phyloP scores from a whole-genome alignment of 2,329 filamentous ascomycete species.

The Ophiosphaerella narmari region DNA sequence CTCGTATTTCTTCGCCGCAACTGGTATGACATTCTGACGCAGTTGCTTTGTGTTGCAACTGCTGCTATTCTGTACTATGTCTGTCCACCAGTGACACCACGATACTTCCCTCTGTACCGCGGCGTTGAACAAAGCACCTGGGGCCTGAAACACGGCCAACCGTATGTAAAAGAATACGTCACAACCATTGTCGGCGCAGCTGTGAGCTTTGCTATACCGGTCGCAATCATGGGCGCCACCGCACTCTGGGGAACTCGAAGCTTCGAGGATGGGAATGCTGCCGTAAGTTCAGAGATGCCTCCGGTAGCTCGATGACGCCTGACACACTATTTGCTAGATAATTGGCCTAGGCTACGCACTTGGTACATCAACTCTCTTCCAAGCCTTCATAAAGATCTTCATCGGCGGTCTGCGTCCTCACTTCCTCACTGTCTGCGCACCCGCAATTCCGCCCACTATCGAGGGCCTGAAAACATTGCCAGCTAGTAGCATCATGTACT shows the following conservation, averaged over 20 bases:
- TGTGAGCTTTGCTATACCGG: slow-evolving; percentile 65
- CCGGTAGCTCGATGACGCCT: neutral
- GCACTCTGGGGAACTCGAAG: slow-evolving; percentile 60
- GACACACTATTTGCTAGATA: slow-evolving; percentile 17
- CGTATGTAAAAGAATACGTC: slow-evolving; percentile 70
- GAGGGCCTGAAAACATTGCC: neutral
- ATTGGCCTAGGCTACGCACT: slow-evolving; percentile 39
- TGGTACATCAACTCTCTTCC: slow-evolving; percentile 31
- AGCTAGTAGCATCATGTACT: slow-evolving; percentile 9
- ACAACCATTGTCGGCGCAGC: slow-evolving; percentile 69
- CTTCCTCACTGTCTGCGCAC: slow-evolving; percentile 35
- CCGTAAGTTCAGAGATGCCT: slow-evolving; percentile 33
- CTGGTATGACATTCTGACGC: slow-evolving; percentile 67
- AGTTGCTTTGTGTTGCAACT: slow-evolving; percentile 63
- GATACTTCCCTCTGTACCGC: slow-evolving; percentile 57
- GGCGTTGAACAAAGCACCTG: slow-evolving; percentile 41
- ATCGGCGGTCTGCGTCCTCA: slow-evolving; percentile 43
- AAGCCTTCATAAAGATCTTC: slow-evolving; percentile 37
- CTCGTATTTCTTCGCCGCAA: slow-evolving; percentile 12
- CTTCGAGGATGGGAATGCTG: slow-evolving; percentile 63
- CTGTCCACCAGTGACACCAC: slow-evolving; percentile 61
- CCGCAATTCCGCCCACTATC: slow-evolving; percentile 4
- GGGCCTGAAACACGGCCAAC: slow-evolving; percentile 63
- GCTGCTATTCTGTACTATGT: slow-evolving; percentile 45
- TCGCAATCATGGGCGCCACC: slow-evolving; percentile 64